These are phyloP conservation scores for Venturia nashicola DNA, from an alignment of 2,329 filamentous ascomycete species.

Conservation along the genomic window DNA sequence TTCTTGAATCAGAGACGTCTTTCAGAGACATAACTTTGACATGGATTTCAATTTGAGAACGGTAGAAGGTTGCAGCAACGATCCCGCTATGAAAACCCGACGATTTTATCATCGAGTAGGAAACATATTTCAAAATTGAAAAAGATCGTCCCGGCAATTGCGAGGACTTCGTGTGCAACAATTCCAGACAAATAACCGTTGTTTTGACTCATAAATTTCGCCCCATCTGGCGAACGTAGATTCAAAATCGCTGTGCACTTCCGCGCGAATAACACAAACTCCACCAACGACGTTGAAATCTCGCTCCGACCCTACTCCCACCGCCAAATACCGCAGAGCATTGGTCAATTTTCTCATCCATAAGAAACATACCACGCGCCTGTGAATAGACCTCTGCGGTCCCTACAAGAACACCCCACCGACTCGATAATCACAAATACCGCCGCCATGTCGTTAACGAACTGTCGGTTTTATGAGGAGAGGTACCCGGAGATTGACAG, in stretches of 20 bases:
- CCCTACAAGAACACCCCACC: background rate
- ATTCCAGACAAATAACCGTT: background rate
- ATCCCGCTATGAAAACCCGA: too few relatives aligned
- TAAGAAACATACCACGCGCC: background rate
- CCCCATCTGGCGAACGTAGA: background rate
- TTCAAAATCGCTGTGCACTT: background rate
- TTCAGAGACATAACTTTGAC: too few relatives aligned
- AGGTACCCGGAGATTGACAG: conserved; percentile 97
- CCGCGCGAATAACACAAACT: background rate
- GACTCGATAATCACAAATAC: conserved; percentile 13
- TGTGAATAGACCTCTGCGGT: background rate
- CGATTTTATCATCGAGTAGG: too few relatives aligned
- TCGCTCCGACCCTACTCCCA: background rate
- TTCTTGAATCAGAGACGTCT: too few relatives aligned
- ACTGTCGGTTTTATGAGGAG: conserved; percentile 95
- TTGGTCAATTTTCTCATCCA: background rate
- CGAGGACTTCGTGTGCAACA: background rate
- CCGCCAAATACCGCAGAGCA: background rate
- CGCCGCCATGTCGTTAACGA: conserved; percentile 83
- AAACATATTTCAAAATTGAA: background rate
- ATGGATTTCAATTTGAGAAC: too few relatives aligned
- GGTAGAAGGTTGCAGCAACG: too few relatives aligned
- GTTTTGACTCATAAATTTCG: background rate
- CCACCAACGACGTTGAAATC: background rate
- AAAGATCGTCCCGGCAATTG: background rate